Base-by-base conservation (phyloP, 1,139 yeast species). In the Suhomyces taliae region DNA sequence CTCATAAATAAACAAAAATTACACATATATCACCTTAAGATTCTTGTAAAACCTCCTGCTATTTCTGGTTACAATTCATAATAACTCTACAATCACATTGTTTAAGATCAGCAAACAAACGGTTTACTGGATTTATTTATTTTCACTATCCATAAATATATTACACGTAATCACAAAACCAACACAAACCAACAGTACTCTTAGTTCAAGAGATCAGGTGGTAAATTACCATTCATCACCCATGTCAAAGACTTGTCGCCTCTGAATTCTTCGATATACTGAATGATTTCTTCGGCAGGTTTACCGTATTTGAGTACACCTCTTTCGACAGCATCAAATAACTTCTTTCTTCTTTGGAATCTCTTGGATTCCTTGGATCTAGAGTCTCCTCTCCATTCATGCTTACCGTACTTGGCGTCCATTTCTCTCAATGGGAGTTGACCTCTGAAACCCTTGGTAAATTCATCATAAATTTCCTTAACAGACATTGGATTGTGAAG, bases 191-290 rank as follows among this genome's bases (percentile, higher is more conserved):
- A 6, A 19, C 24, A 19, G 24, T 19, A 19, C 24, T 15, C 24
- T 37, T 40, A 46, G 26, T 32, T 36, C 11, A 40, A 33, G 4
- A 74, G 58, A 52, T 74, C 79, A 4, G 60, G 60, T 3, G 80
- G 80, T 19, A 74, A 61, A 51, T 74, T 70, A 8, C 80, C 80
- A 54, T 75, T 75, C 80, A 75, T 75, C 24, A 75, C 71, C 80
- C 80, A 75, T 5, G 80, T 74, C 47, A 75, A 65, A 34, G 74
- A 67, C 58, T 72, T 73, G 46, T 73, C 76, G 35, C 76, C 78
- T 34, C 79, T 56, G 54, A 66, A 74, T 48, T 66, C 71, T 53
- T 75, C 80, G 42, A 75, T 73, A 50, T 69, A 71, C 37, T 61
- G 60, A 44, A 72, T 73, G 42, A 74, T 70, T 45, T 74, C 78